These are phyloP conservation scores for Scutellaria galericulata DNA, from an alignment of 257 asterid species.

Conservation along the genomic window DNA sequence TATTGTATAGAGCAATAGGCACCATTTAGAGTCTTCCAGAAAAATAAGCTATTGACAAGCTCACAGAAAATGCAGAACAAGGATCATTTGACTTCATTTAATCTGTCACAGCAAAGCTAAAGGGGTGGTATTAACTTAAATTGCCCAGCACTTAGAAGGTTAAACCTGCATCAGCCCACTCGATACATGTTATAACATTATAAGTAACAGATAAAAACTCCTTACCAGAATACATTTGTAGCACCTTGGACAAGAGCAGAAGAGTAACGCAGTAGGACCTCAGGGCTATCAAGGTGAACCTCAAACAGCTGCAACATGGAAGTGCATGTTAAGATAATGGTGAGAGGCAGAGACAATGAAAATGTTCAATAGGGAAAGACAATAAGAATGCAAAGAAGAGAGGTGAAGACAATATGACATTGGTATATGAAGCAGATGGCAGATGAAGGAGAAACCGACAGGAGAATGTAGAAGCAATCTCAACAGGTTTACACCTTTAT, in stretches of 20 bases:
- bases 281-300: conserved; percentile 77
- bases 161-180: conserved; percentile 54
- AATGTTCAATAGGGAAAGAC: conserved; percentile 20
- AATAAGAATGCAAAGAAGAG: not conserved
- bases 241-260: conserved; percentile 98
- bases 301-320: conserved; percentile 75
- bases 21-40: conserved; percentile 15
- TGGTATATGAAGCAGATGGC: conserved; percentile 18
- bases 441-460: conserved; percentile 34
- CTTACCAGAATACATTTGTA: conserved; percentile 95
- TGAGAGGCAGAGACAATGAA: not conserved
- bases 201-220: conserved; percentile 18
- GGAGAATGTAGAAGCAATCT: conserved; percentile 38
- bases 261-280: conserved; percentile 81
- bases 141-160: conserved; percentile 36
- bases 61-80: conserved; percentile 1
- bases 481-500: conserved; percentile 24
- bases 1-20: conserved; percentile 3
- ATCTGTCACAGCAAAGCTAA: not conserved
- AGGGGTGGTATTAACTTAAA: not conserved
- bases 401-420: not conserved
- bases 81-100: conserved; percentile 7
- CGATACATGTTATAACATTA: conserved; percentile 33
- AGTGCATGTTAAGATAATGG: conserved; percentile 4
- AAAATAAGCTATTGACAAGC: conserved; percentile 17